Base-by-base conservation (phyloP, 768 basidiomycete genomes). In the Mrakia blollopis region DNA sequence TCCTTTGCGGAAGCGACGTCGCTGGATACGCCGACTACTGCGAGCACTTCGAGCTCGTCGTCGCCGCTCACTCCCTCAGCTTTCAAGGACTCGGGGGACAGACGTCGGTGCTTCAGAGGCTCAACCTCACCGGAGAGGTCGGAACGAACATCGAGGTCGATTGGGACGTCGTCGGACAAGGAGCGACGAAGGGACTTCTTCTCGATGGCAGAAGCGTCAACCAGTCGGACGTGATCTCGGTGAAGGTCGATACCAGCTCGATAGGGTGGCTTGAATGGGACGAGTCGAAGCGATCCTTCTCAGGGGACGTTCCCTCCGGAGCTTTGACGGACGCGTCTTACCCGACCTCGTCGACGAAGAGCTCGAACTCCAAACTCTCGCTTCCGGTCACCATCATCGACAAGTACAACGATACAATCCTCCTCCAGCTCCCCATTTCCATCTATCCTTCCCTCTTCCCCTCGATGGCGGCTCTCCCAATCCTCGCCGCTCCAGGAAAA, bases 361-460 rank as follows among this genome's bases (percentile, higher is more conserved):
- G 78, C 73, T 82, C 80, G 16, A 74, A 79, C 72, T 82, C 80
- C 13, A 85, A 82, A 57, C 83, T 84, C 30, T 78, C 82, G 4
- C 85, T 93, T n/a, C 88, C 89, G 16, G 87, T 91, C 41, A 87
- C 84, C 37, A 81, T 97, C 57, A 87, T 84, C 83, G 90, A 91
- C 80, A 78, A 79, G 32, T 77, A 75, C 60, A 79, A 78, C 32
- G 90, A 93, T 82, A 87, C 88, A 0, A 80, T 92, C 77, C 83
- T 86, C 28, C 89, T 90, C 28, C 89, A 86, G 79, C 85, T 95
- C 47, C 85, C 88, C 2, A 80, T 98, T 78, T 87, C 87, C 37
- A 82, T 92, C 30, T 88, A 90, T 13, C 87, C 90, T 5, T 91
- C 92, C 5, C 91, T 88, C 82, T 96, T 97, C 85, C 85, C 87